Evolutionary conservation across 441 rosid species (phyloP).

Genomic region (Gossypium davidsonii): DNA sequence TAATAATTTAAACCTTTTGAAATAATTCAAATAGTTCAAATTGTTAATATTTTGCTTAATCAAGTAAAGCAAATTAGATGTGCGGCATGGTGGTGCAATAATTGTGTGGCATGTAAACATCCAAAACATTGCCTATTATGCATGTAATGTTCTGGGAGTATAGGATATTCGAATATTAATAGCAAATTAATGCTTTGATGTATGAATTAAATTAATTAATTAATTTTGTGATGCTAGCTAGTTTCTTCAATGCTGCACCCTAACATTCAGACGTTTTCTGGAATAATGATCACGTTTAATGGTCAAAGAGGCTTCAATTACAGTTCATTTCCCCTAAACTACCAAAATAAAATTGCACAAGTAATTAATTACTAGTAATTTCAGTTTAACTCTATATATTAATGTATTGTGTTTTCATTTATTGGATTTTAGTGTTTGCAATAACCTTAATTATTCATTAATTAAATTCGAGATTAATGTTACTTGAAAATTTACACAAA

Average conservation of each 20-base stretch:
- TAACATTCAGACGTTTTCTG: constrained; percentile 19
- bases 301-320: constrained; percentile 12
- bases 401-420: neutral
- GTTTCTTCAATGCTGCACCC: constrained; percentile 16
- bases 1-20: too few species aligned
- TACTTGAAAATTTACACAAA: too few species aligned
- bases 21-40: neutral
- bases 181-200: too few species aligned
- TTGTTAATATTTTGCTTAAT: neutral
- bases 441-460: too few species aligned
- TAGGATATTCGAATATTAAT: too few species aligned
- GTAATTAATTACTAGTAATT: neutral
- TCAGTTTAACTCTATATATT: neutral
- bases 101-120: neutral
- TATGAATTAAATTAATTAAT: neutral
- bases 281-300: constrained; percentile 21
- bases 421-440: too few species aligned
- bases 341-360: neutral
- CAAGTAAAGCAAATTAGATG: neutral
- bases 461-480: too few species aligned
- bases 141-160: neutral
- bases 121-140: neutral
- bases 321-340: constrained; percentile 3
- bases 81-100: neutral
- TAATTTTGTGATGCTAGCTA: neutral